Percentiles rank a stretch among this genome's conserved stretches.
Evolutionary conservation across 2,329 filamentous ascomycete species (phyloP).

Genomic region (Botrytis galanthina): DNA sequence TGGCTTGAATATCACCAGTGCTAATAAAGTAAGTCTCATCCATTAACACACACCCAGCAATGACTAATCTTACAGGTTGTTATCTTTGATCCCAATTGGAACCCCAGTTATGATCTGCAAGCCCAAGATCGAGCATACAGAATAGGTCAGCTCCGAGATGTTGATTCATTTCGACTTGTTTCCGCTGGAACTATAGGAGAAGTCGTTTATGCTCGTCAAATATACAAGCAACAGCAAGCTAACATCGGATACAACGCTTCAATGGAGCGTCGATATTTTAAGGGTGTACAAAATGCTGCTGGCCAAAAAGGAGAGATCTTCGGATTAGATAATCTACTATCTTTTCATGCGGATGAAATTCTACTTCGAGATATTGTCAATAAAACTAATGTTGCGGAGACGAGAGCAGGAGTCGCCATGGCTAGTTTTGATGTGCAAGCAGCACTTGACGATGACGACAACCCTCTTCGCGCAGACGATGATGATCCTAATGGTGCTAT

Average conservation of each 20-base stretch:
- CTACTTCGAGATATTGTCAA: conserved; percentile 94
- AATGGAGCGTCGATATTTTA: conserved; percentile 90
- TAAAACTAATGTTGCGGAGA: conserved; percentile 96
- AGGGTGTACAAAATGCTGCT: conserved; percentile 81
- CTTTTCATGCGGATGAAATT: conserved; percentile 74
- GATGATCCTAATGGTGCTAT: conserved; percentile 61
- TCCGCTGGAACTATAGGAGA: conserved; percentile 93
- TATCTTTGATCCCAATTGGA: conserved; percentile 97
- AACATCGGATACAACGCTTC: conserved; percentile 96
- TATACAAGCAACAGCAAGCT: conserved; percentile 98
- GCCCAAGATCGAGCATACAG: conserved; percentile 95
- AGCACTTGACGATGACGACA: conserved; percentile 53
- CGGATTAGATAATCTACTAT: conserved; percentile 81
- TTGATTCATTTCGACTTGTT: conserved; percentile 91
- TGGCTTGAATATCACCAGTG: conserved; percentile 92
- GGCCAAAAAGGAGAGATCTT: conserved; percentile 91
- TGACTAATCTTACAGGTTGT: conserved; percentile 46
- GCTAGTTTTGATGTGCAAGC: conserved; percentile 71
- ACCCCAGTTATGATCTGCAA: conserved; percentile 89
- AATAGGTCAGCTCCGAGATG: conserved; percentile 88
- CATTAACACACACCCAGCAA: not conserved
- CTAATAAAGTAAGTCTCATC: conserved; percentile 72
- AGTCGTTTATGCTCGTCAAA: conserved; percentile 93
- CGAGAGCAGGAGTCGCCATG: conserved; percentile 77
- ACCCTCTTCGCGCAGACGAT: conserved; percentile 42